A percentile compares a stretch with the other conserved stretches of the same genome.
Conservation (phyloP, 108 stramenopile genomes). For the Craspedostauros australis region DNA sequence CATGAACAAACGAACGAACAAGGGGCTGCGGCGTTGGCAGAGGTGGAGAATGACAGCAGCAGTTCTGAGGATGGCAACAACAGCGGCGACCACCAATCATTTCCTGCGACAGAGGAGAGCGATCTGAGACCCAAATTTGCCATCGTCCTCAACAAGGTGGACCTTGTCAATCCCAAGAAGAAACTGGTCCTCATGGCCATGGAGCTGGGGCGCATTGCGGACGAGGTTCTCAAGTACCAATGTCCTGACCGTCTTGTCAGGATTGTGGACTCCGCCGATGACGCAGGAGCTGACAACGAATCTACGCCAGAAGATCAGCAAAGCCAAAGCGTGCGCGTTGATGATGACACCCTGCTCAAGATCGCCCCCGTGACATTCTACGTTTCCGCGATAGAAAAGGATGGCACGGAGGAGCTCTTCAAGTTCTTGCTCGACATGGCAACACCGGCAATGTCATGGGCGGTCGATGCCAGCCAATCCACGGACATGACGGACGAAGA, state of each 20-base stretch:
- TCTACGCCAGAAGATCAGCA: slow-evolving; percentile 14
- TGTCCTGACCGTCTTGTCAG: neutral
- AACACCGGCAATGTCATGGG: slow-evolving; percentile 61
- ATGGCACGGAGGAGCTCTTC: slow-evolving; percentile 78
- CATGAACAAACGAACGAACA: slow-evolving; percentile 5
- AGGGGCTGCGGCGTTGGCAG: neutral
- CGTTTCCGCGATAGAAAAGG: slow-evolving; percentile 64
- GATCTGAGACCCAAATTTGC: slow-evolving; percentile 64
- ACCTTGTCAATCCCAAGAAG: slow-evolving; percentile 83
- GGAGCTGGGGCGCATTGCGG: slow-evolving; percentile 74
- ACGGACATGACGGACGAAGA: slow-evolving; percentile 55
- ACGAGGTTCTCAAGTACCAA: slow-evolving; percentile 34
- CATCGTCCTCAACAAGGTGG: slow-evolving; percentile 89
- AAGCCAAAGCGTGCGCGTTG: neutral
- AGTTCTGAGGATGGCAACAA: neutral
- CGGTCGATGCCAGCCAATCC: slow-evolving; percentile 40
- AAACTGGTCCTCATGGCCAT: slow-evolving; percentile 59
- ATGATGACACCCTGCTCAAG: slow-evolving; percentile 29
- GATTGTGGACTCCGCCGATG: slow-evolving; percentile 17
- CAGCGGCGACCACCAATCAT: neutral
- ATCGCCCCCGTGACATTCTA: slow-evolving; percentile 59
- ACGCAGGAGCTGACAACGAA: slow-evolving; percentile 5
- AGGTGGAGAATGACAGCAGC: neutral
- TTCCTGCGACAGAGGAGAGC: neutral
- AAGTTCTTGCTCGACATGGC: slow-evolving; percentile 61